Base-by-base conservation (phyloP, 1,284 basidiomycete species). In the Jaminaea rosea region DNA sequence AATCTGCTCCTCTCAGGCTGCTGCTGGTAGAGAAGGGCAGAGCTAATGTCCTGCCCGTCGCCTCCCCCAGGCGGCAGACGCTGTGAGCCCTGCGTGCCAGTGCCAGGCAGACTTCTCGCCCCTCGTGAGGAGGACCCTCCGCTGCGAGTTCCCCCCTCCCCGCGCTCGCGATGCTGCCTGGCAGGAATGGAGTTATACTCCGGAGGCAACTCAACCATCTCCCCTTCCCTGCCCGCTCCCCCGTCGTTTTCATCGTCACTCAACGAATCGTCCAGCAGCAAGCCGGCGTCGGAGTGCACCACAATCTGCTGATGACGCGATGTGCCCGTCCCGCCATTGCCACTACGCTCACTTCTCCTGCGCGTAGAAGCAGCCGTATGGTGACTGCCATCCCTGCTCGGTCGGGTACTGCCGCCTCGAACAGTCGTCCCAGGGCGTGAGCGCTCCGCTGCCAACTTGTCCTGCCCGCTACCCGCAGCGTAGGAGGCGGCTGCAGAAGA, bases 241-340 rank as follows among this genome's bases (percentile, higher is more conserved):
- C 51, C 46, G 28, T 56, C 53, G 13, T 49, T 46, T 37, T 56
- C 63, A 31, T 61, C 63, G n/a, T 58, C 63, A 26, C 61, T 49
- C 29, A 56, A 47, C n/a, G 50, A 51, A 49, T 67, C 61, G 50
- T 65, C 63, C n/a, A 67, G 44, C 31, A 67, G 39, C 17, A 65
- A 47, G 5, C 65, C 65, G 0, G 63, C 65, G 28, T 67, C 65
- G 11, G 60, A 46, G 31, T 67, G 65, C 11, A 57, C 59, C 19
- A 67, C 49, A 41, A 63, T 23, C 7, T 42, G 17, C 19, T 24
- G 19, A 23, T 24, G 17, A 5, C 15, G 13, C 7, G 24, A 11
- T 11, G 39, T 42, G 17, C 39, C n/a, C n/a, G n/a, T n/a, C n/a
- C n/a, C n/a, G n/a, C n/a, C n/a, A n/a, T n/a, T 47, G 21, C 51